Conservation (phyloP, 345 rosid species). For the Microcos paniculata region DNA sequence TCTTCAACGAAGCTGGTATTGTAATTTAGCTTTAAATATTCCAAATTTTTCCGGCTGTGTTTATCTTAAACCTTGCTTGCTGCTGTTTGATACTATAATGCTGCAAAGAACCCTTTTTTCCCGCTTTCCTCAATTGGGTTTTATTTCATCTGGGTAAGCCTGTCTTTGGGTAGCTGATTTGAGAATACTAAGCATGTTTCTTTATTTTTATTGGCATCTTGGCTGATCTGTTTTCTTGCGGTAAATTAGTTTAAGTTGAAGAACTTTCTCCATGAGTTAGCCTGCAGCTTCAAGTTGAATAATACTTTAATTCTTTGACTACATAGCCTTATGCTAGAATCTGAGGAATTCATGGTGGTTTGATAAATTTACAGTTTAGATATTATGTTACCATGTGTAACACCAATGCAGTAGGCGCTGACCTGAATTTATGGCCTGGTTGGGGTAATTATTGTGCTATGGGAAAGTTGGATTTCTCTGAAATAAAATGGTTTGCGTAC, state of each 20-base stretch:
- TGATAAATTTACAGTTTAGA: background rate
- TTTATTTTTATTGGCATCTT: background rate
- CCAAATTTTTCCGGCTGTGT: background rate
- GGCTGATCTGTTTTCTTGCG: background rate
- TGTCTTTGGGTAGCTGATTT: background rate
- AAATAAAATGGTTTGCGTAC: background rate
- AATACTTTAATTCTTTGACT: background rate
- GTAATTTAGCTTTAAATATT: background rate
- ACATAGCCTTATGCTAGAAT: background rate
- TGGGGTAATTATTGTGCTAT: background rate
- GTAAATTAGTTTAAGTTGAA: background rate
- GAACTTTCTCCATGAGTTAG: background rate
- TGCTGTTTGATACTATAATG: background rate
- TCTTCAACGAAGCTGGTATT: slow-evolving; percentile 1
- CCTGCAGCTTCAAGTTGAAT: background rate
- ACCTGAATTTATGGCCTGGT: background rate
- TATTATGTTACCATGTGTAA: background rate
- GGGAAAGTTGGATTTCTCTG: background rate
- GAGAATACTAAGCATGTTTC: background rate
- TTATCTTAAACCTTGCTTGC: background rate
- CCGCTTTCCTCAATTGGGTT: background rate
- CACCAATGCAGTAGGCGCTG: background rate
- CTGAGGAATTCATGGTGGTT: background rate
- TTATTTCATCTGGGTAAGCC: background rate
- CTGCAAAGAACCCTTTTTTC: background rate